These are phyloP conservation scores for Termitomyces heimii DNA, from an alignment of 768 basidiomycete genomes.

Conservation along the genomic window DNA sequence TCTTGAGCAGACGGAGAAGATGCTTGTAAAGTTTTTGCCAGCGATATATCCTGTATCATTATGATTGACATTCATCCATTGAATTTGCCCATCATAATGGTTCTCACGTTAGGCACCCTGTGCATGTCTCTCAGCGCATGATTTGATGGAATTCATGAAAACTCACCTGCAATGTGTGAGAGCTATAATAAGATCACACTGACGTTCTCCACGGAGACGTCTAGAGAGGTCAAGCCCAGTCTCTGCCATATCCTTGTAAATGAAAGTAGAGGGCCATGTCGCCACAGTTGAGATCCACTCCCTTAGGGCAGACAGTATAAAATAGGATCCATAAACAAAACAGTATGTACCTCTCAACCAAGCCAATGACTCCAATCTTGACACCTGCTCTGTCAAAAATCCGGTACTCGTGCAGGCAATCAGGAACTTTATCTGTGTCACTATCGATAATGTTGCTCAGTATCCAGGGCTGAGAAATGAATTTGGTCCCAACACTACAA, in stretches of 20 bases:
- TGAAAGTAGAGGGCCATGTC: slow-evolving; percentile 79
- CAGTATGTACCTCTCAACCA: slow-evolving; percentile 69
- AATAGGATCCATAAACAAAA: not conserved
- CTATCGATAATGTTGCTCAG: slow-evolving; percentile 82
- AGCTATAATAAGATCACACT: slow-evolving; percentile 80
- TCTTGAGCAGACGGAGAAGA: slow-evolving; percentile 50
- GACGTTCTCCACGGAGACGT: slow-evolving; percentile 62
- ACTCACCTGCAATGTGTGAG: slow-evolving; percentile 75
- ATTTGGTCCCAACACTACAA: not conserved
- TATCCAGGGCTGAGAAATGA: slow-evolving; percentile 69
- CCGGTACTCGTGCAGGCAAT: slow-evolving; percentile 51
- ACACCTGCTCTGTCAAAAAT: slow-evolving; percentile 67
- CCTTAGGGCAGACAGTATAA: slow-evolving; percentile 28
- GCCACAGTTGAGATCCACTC: slow-evolving; percentile 88
- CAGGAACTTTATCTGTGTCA: slow-evolving; percentile 56
- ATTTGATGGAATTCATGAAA: not conserved
- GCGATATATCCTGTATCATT: slow-evolving; percentile 50
- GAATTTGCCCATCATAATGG: not conserved
- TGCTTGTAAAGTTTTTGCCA: slow-evolving; percentile 64
- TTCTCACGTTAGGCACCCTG: slow-evolving; percentile 43
- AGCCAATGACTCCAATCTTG: slow-evolving; percentile 75
- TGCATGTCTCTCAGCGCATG: not conserved
- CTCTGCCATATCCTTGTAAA: slow-evolving; percentile 70
- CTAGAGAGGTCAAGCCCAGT: slow-evolving; percentile 69
- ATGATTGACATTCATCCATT: not conserved